Evolutionary conservation across 1,284 basidiomycete species (phyloP), one percentile per base, ranked within the genome.

Genomic region (Neolentinus lepideus): DNA sequence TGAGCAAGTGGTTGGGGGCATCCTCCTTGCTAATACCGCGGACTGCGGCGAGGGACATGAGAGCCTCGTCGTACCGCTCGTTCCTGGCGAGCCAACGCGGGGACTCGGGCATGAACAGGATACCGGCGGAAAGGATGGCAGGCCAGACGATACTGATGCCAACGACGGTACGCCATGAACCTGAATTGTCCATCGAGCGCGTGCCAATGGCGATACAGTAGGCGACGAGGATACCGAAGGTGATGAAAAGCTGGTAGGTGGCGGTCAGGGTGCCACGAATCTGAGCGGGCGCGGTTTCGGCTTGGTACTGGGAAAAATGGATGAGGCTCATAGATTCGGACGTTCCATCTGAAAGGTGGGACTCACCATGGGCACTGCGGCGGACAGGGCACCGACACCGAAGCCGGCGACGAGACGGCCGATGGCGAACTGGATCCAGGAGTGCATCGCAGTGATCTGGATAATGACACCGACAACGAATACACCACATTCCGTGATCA

Each of bases 211-310:
- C 78, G 38, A 85, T 83, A 58, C 77, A 79, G 60, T 85, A 90
- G 8, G 88, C 85, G 45, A 89, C 76, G 45, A 92, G 77, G 59
- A 91, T 90, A 61, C 88, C 88, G 60, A 86, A 77, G 0, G 87
- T 89, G 64, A 90, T 89, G 69, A 86, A 84, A 21, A 90, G 73
- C 64, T 91, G 88, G 62, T 86, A 90, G 0, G 83, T 81, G 16
- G 74, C 79, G 14, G 86, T 90, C 24, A 91, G 71, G 1, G 88
- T 81, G 22, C 90, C 90, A 59, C 90, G 81, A 54, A 93, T 84
- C 60, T 90, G 83, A 16, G 85, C 75, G 1, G 90, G 90, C 0
- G 88, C 86, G 0, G 84, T 84, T 68, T 91, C 88, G 6, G 85
- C 84, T 74, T 88, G 84, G 65, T 88, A 89, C 38, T 43, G 38